Percentiles rank a stretch among this genome's conserved stretches.
phyloP scores from a whole-genome alignment of 73 alveolate genomes.

The Paramecium primaurelia region DNA sequence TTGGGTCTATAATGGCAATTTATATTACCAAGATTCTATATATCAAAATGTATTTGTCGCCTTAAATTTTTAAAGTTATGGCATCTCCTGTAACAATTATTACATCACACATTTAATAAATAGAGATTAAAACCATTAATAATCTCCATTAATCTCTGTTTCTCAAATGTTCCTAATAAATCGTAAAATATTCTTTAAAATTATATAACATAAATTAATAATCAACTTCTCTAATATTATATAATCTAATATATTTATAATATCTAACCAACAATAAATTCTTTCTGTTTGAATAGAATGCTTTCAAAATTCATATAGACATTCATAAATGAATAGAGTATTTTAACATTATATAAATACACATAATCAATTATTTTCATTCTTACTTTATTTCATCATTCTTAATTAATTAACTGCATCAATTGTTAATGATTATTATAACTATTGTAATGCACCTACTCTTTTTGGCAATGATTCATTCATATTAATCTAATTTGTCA shows the following conservation, averaged over 20 bases:
- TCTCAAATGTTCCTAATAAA: not conserved
- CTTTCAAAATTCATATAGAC: too few relatives aligned
- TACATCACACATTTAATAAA: not conserved
- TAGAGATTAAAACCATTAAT: not conserved
- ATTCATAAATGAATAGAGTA: too few relatives aligned
- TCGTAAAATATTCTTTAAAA: not conserved
- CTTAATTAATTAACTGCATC: not conserved
- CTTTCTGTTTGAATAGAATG: too few relatives aligned
- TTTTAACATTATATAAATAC: not conserved
- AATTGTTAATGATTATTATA: not conserved
- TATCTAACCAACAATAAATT: too few relatives aligned
- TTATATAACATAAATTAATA: not conserved
- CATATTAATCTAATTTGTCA: conserved; percentile 71
- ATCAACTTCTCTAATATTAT: not conserved
- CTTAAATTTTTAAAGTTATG: not conserved
- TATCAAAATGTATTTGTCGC: not conserved
- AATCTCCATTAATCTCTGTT: not conserved
- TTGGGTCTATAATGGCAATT: not conserved
- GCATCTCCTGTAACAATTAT: not conserved
- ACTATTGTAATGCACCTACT: not conserved
- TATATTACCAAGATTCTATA: conserved; percentile 15
- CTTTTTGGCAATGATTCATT: not conserved
- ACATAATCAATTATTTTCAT: not conserved
- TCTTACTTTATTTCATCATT: not conserved
- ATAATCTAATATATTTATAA: too few relatives aligned